phyloP scores from a whole-genome alignment of 2,329 filamentous ascomycete genomes.

The Exophiala oligosperma region DNA sequence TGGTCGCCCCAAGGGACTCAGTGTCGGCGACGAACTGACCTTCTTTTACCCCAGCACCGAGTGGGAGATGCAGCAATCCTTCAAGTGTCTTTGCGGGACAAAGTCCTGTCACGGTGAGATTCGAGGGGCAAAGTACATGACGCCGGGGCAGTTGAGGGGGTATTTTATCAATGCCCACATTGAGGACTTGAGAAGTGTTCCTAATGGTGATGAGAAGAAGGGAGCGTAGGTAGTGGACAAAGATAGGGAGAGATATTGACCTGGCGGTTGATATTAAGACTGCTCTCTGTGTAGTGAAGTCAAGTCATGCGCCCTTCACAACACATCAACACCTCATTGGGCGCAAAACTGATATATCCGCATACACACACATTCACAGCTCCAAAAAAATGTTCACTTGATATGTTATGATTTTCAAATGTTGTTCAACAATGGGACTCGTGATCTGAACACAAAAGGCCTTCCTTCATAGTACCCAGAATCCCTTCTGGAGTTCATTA shows the following conservation, averaged over 20 bases:
- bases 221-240: background rate
- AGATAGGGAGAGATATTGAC: background rate
- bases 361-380: no score
- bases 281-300: no score
- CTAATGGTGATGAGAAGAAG: background rate
- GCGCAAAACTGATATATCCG: no score
- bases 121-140: slow-evolving; percentile 41
- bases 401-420: no score
- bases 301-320: no score
- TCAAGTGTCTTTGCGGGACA: slow-evolving; percentile 46
- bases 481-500: no score
- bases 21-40: slow-evolving; percentile 44
- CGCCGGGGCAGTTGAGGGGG: slow-evolving; percentile 32
- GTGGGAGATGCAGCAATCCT: slow-evolving; percentile 51
- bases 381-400: no score
- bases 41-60: slow-evolving; percentile 54
- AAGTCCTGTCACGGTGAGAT: slow-evolving; percentile 41
- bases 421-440: no score
- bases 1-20: slow-evolving; percentile 33
- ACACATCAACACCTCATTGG: no score
- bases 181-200: slow-evolving; percentile 23
- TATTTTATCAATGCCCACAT: slow-evolving; percentile 49
- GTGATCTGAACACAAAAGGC: no score
- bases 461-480: no score
- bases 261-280: background rate